Base-by-base conservation (phyloP, 176 grass and related monocot species). In the Puya raimondii region DNA sequence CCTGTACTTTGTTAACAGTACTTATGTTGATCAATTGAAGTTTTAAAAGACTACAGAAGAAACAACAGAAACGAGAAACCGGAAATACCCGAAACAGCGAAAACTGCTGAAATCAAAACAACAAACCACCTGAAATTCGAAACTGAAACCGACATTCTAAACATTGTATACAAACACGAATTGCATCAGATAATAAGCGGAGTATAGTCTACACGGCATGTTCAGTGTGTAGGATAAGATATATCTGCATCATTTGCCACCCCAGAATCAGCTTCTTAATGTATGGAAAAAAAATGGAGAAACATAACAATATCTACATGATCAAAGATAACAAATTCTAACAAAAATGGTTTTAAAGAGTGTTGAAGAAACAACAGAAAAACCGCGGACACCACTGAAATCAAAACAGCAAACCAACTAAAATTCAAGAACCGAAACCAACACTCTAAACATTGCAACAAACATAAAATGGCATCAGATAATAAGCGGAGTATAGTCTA, bases 401-500 rank as follows among this genome's bases (percentile, higher is more conserved):
- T 53, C 51, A 53, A 1, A 53, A 53, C 2, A 53, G 51, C 51
- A 53, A 53, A 53, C 10, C 1, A 57, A 17, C 15, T 16, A 18
- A 18, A 57, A 16, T 16, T 5, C 14, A 9, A 1, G 12, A 54
- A 3, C 1, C 1, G 3, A 57, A 57, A 3, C 1, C 2, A 15
- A 0, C 17, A 57, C 0, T 17, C 11, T 16, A 3, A 14, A 17
- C 17, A 16, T 4, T n/a, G 2, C 3, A 16, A 66, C 2, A 3
- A 66, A 15, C 25, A 66, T 16, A 15, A 15, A 47, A 29, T n/a
- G 26, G 64, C 64, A 66, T 66, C 64, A 48, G 64, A 47, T 66
- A 66, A 66, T 66, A 66, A 66, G 64, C 27, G 29, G 25, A 66
- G 64, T 66, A 47, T 66, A 9, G 64, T 66, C 64, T 4, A 66